Percentiles rank a stretch among this genome's conserved stretches.
Evolutionary conservation across 2,329 filamentous ascomycete species (phyloP).

Genomic region (Fusarium oligoseptatum): DNA sequence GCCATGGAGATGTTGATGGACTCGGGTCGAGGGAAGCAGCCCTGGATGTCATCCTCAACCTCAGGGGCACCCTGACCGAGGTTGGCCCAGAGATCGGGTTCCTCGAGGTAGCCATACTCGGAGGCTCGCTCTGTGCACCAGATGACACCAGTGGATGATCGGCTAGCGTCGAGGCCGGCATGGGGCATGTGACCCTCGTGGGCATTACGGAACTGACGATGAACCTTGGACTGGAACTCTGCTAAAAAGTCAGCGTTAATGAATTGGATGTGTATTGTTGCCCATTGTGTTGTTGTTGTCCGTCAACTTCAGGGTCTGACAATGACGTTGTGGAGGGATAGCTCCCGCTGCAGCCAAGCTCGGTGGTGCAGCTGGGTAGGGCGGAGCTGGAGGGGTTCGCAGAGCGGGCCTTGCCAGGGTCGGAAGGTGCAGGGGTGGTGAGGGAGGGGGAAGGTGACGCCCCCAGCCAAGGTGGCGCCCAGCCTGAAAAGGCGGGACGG

Average conservation of each 20-base stretch:
- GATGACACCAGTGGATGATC: slow-evolving; percentile 92
- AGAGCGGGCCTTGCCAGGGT: slow-evolving; percentile 31
- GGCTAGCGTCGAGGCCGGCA: slow-evolving; percentile 88
- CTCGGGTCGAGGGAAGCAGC: slow-evolving; percentile 86
- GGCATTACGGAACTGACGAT: slow-evolving; percentile 88
- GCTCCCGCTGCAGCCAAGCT: slow-evolving; percentile 29
- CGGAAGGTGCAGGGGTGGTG: slow-evolving; percentile 33
- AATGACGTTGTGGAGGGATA: slow-evolving; percentile 37
- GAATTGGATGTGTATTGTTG: background rate
- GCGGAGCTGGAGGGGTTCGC: slow-evolving; percentile 33
- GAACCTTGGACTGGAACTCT: slow-evolving; percentile 88
- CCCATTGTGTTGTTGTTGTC: background rate
- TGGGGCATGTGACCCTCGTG: slow-evolving; percentile 93
- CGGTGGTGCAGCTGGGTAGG: slow-evolving; percentile 23
- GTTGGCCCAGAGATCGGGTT: slow-evolving; percentile 90
- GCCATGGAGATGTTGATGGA: slow-evolving; percentile 82
- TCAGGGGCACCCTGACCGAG: slow-evolving; percentile 94
- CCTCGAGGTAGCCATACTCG: slow-evolving; percentile 89
- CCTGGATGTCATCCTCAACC: slow-evolving; percentile 91
- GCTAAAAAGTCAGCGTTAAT: background rate
- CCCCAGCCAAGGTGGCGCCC: slow-evolving; percentile 32
- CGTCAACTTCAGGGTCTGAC: slow-evolving; percentile 5
- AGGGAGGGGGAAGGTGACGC: slow-evolving; percentile 23
- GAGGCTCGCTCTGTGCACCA: slow-evolving; percentile 91
- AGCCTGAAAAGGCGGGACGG: slow-evolving; percentile 38